Evolutionary conservation across 2,329 filamentous ascomycete species (phyloP), one percentile per base, ranked within the genome.

Genomic region (Ascochyta rabiei): DNA sequence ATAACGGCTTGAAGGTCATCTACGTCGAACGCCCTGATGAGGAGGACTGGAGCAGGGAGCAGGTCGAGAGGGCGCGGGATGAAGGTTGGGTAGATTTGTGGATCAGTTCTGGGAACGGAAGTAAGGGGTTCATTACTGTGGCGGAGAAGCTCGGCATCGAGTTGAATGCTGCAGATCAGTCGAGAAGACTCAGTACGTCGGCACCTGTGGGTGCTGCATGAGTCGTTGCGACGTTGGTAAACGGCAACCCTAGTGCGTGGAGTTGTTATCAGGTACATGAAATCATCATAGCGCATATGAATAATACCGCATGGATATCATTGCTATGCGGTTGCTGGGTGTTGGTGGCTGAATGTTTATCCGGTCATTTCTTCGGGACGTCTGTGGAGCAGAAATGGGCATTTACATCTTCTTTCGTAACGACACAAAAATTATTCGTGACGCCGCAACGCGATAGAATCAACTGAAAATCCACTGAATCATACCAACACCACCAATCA

Each of bases 11-110:
- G 56, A 80, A 82, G 63, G 90, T 89, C 0, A 80, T 95, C 2
- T 95, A 92, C 69, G 84, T 95, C 2, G 89, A 90, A 76, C 79
- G 90, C 53, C 71, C 75, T 3, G 62, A 72, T 38, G 90, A 96
- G 74, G 90, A 93, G 74, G 79, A 77, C 6, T 88, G 84, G 84
- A 64, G 66, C 8, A 48, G 62, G 16, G 82, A 84, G 5, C 75
- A 83, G 21, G 76, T 83, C 23, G 77, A 79, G 33, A 81, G 83
- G 60, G 77, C 77, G 35, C 79, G 81, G 47, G 80, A 82, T 18
- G 84, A 81, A 53, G 80, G 76, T 1, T 89, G 84, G 81, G 86
- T 90, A 9, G 87, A 91, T 72, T 49, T 80, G 18, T 75, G 75
- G 68, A 60, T 89, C 23, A 73, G 71, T 12, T 63, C 79, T 56